phyloP scores from a whole-genome alignment of 2,329 filamentous ascomycete species.

The Ophiocordyceps unilateralis region DNA sequence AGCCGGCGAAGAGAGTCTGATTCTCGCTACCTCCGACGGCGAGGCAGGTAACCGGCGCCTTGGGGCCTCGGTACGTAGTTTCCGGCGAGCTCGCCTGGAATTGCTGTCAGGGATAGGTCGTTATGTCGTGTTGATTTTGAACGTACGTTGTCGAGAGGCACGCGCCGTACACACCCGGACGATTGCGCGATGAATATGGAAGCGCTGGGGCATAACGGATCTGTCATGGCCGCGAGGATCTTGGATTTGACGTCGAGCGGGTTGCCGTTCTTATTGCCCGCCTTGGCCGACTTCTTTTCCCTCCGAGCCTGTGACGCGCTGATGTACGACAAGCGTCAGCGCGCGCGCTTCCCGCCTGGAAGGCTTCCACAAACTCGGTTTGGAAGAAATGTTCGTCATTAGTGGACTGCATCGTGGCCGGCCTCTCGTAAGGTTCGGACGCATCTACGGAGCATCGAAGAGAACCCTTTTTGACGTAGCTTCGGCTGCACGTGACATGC shows the following conservation, averaged over 20 bases:
- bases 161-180: slow-evolving; percentile 57
- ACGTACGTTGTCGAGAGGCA: slow-evolving; percentile 18
- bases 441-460: no score
- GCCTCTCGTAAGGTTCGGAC: no score
- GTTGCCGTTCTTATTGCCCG: slow-evolving; percentile 61
- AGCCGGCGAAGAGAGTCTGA: slow-evolving; percentile 62
- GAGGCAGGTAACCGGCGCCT: slow-evolving; percentile 64
- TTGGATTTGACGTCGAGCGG: slow-evolving; percentile 75
- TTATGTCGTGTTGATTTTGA: background rate
- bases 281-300: slow-evolving; percentile 50
- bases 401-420: slow-evolving; percentile 52
- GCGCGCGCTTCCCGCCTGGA: background rate
- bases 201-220: slow-evolving; percentile 41
- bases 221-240: slow-evolving; percentile 54
- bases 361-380: slow-evolving; percentile 43
- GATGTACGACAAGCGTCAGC: background rate
- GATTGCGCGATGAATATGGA: slow-evolving; percentile 73
- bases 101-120: background rate
- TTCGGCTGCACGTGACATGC: background rate
- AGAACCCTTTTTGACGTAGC: no score
- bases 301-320: slow-evolving; percentile 32
- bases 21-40: slow-evolving; percentile 42
- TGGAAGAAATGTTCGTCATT: slow-evolving; percentile 81
- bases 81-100: slow-evolving; percentile 14
- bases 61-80: slow-evolving; percentile 50